Base-by-base conservation (phyloP, 2,329 filamentous ascomycete genomes). In the Arthrinium phaeospermum region DNA sequence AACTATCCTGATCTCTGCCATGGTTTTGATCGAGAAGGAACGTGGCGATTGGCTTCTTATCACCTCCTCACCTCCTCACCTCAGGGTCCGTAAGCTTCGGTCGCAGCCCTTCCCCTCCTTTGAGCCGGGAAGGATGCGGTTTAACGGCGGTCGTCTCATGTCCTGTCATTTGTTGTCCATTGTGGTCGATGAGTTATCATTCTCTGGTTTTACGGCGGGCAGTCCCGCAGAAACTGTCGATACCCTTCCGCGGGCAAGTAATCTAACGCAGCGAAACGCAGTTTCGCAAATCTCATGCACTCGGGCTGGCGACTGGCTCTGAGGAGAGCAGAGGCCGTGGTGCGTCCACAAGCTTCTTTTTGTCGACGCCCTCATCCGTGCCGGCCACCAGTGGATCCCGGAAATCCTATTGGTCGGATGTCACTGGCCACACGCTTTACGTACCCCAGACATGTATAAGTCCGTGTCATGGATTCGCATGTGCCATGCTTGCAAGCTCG, bases 301-400 rank as follows among this genome's bases (percentile, higher is more conserved):
- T 22, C 57, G 34, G 34, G 57, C 57, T 64, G 57, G 41, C 22
- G 57, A 64, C 57, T 64, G 57, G 57, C 57, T n/a, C 57, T 64
- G 8, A 41, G 57, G 22, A 64, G 13, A 34, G 19, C 57, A 41
- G 57, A 64, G 34, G 34, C 30, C 53, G 53, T 41, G 19, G 57
- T 64, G 57, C 57, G 41, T 64, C 24, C 57, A 41, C 34, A 64
- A 64, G 57, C 57, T 64, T 64, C 57, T 64, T 41, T 24, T 64
- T 61, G 53, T 64, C 57, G 57, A 41, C n/a, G 57, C n/a, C 34
- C 57, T 64, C 57, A 64, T 64, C 57, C 57, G 57, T 64, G 57
- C 57, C 57, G 19, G 57, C 34, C 30, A 64, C 34, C 57, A 41
- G 57, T 64, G 34, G 57, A 64, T 41, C 34, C 22, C 30, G n/a